Percentiles rank a stretch among this genome's conserved stretches.
Evolutionary conservation across 202 grass and related monocot genomes (phyloP).

Genomic region (Eragrostis tef): DNA sequence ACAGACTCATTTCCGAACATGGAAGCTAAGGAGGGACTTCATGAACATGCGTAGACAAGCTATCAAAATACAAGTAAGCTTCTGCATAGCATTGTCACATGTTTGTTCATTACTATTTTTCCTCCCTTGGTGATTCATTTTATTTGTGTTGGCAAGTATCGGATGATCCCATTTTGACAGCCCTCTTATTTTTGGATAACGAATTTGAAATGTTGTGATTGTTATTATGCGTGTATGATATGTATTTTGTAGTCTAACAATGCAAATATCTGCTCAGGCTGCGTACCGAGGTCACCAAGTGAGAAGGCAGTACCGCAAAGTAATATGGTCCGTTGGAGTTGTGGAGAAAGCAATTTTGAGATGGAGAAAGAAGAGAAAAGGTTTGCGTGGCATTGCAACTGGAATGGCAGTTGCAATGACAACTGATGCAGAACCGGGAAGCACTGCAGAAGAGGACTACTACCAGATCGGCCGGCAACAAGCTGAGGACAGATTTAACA

Average conservation of each 20-base stretch:
- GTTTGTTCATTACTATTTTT: conserved; percentile 7
- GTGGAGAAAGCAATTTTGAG: conserved; percentile 96
- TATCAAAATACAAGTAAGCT: conserved; percentile 82
- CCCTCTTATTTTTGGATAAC: conserved; percentile 7
- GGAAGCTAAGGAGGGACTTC: conserved; percentile 75
- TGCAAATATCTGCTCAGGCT: conserved; percentile 59
- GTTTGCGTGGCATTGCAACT: conserved; percentile 78
- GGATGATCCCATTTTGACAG: conserved; percentile 32
- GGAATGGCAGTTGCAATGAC: conserved; percentile 67
- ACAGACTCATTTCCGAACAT: conserved; percentile 92
- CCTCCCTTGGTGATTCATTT: conserved; percentile 1
- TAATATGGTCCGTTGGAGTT: conserved; percentile 92
- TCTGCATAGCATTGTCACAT: conserved; percentile 20
- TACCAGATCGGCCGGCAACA: conserved; percentile 74
- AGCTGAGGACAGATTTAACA: conserved; percentile 79
- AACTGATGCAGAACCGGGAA: conserved; percentile 57
- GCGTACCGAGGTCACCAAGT: conserved; percentile 82
- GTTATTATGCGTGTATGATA: conserved; percentile 8
- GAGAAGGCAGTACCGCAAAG: conserved; percentile 82
- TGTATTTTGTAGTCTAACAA: conserved; percentile 30
- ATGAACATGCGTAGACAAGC: conserved; percentile 75
- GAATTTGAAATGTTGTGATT: conserved; percentile 22
- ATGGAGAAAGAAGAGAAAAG: conserved; percentile 90
- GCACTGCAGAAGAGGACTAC: conserved; percentile 89
- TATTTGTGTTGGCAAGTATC: conserved; percentile 3